Evolutionary conservation across 306 rosid species (phyloP), one percentile per base, ranked within the genome.

Genomic region (Potentilla sterilis): DNA sequence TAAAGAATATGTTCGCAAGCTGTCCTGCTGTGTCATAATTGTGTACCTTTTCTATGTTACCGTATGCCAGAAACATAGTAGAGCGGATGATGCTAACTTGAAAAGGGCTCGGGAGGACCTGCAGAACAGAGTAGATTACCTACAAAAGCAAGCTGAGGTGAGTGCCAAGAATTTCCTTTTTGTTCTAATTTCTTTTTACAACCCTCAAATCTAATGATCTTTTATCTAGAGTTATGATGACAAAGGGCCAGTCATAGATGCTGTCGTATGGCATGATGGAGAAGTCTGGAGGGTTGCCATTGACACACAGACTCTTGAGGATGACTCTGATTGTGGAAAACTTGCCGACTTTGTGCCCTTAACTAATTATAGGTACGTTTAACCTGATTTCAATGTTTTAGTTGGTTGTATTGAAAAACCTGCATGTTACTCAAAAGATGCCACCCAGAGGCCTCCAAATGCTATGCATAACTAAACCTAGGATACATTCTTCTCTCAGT

Each of bases 221-320:
- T 82, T 37, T 73, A 75, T 66, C 69, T 81, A 95, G 99, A 87
- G 85, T 87, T 95, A 90, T 57, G 91, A 92, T 69, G 99, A 95
- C 80, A 88, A 88, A 82, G 99, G 99, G 59, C 99, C 99, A 43
- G 75, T 83, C 73, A 78, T 95, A 78, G 97, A 95, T 84, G 96
- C 97, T 73, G 93, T 95, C 85, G 97, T 90, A 40, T 95, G 99
- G 99, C 93, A 92, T 73, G 97, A 90, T 80, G 99, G 97, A 82
- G 97, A 92, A 83, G 86, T 88, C 66, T 95, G 99, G 99, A 89
- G 97, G 84, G 97, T 80, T 82, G 97, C 99, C 82, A 81, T 95
- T 78, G 99, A 95, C 81, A 92, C 97, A 51, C 96, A 85, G 59
- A 85, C 86, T 80, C 97, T 95, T 47, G 97, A 90, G 85, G 97